Evolutionary conservation across 768 basidiomycete genomes (phyloP).

Genomic region (Mycena haematopus): DNA sequence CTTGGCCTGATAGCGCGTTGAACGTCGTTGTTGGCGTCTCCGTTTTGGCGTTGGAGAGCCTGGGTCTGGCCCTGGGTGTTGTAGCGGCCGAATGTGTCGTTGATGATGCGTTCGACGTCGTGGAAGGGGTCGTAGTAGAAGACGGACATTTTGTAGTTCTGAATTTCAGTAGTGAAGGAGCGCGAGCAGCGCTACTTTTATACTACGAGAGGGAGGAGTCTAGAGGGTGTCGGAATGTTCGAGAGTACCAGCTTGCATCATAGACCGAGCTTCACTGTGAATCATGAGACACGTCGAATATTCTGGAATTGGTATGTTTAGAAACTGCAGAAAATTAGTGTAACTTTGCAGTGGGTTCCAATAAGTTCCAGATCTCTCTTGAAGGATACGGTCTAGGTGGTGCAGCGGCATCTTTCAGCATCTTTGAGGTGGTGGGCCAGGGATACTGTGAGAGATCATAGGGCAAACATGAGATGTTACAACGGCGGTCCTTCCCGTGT

Average conservation of each 20-base stretch:
- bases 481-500: too few species aligned
- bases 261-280: too few species aligned
- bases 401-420: too few species aligned
- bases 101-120: constrained; percentile 53
- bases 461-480: too few species aligned
- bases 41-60: constrained; percentile 20
- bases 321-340: too few species aligned
- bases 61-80: constrained; percentile 1
- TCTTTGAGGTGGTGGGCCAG: too few species aligned
- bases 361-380: too few species aligned
- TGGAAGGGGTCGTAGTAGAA: constrained; percentile 52
- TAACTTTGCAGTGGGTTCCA: too few species aligned
- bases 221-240: constrained; percentile 14
- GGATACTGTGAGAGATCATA: too few species aligned
- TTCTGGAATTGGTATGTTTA: constrained; percentile 9
- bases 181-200: constrained; percentile 11
- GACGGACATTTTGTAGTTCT: constrained; percentile 34
- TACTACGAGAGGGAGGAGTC: background rate
- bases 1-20: constrained; percentile 39
- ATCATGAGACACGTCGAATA: too few species aligned
- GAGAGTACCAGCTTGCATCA: constrained; percentile 5
- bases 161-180: background rate
- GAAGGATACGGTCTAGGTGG: too few species aligned
- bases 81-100: constrained; percentile 38
- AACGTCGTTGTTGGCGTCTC: constrained; percentile 5